Base-by-base conservation (phyloP, 2,329 filamentous ascomycete species). In the Nakataea oryzae region DNA sequence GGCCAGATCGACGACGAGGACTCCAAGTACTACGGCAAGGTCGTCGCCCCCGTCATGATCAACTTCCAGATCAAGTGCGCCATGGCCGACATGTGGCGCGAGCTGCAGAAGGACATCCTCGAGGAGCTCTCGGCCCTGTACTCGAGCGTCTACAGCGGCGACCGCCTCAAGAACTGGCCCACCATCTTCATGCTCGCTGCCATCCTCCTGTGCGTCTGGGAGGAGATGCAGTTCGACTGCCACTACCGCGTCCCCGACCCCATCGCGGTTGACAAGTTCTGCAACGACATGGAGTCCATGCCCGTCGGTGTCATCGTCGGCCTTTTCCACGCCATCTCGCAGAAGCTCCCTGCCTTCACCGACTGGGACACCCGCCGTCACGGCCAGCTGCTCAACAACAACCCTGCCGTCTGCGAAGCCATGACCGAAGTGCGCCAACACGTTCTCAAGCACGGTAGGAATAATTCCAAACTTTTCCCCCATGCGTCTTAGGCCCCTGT, bases 21-120 rank as follows among this genome's bases (percentile, higher is more conserved):
- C 61, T 96, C 91, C 67, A 95, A 91, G 73, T 97, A 89, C 81
- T 88, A 84, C 69, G 93, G 93, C 71, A 93, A 93, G 80, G 93
- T 89, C 47, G 87, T 96, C 65, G 93, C 93, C 21, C 93, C 93
- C 14, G 93, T 97, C 72, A 96, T 97, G 93, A 96, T 97, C 84
- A 97, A 97, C 81, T 97, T 97, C 85, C 91, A 97, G 79, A 92
- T 97, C 81, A 97, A 97, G 84, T 95, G 90, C 70, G 93, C 93
- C 62, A 87, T 97, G 78, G 93, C 93, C 67, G 92, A 96, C 71
- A 96, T 97, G 91, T 97, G 93, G 93, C 92, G 93, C 67, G 93
- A 96, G 75, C 81, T 97, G 63, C 93, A 97, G 75, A 96, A 96
- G 79, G 93, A 97, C 69, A 92, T 97, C 50, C 82, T 97, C 2